phyloP scores from a whole-genome alignment of 2,329 filamentous ascomycete species.

The Endoconidiophora polonica region DNA sequence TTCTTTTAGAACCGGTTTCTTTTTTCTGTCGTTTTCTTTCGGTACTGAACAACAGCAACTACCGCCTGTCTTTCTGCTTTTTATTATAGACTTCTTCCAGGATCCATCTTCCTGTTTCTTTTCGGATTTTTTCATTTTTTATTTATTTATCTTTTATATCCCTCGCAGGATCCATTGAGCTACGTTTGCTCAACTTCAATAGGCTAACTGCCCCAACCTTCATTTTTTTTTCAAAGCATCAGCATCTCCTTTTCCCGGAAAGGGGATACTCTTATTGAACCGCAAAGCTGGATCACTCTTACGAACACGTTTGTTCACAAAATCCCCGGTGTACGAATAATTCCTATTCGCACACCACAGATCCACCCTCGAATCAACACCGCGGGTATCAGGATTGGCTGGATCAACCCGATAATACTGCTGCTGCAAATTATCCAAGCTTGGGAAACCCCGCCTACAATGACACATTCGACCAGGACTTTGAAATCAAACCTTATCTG shows the following conservation, averaged over 20 bases:
- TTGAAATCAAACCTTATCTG: not conserved
- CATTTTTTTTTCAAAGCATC: conserved; percentile 4
- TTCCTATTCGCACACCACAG: conserved; percentile 5
- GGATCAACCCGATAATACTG: no score
- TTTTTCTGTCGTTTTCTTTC: not conserved
- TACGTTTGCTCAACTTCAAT: conserved; percentile 1
- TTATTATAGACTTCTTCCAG: not conserved
- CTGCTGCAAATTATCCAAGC: no score
- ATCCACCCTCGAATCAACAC: not conserved
- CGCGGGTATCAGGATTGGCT: conserved; percentile 1
- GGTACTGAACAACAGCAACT: no score
- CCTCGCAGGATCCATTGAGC: conserved; percentile 1
- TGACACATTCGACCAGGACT: conserved; percentile 1
- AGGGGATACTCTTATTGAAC: conserved; percentile 5
- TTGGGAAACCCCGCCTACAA: no score
- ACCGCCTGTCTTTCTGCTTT: not conserved
- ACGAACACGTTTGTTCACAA: conserved; percentile 3
- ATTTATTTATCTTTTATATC: not conserved
- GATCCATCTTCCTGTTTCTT: not conserved
- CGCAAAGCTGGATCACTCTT: conserved; percentile 10
- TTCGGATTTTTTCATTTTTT: not conserved
- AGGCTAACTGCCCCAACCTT: conserved; percentile 6
- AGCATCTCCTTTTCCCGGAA: conserved; percentile 9
- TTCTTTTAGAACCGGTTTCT: conserved; percentile 1
- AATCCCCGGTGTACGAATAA: conserved; percentile 9